Percentiles rank a stretch among this genome's conserved stretches.
These are phyloP conservation scores for Mortierella sp. DNA, from an alignment of 371 early-diverging fungal genomes.

Conservation along the genomic window DNA sequence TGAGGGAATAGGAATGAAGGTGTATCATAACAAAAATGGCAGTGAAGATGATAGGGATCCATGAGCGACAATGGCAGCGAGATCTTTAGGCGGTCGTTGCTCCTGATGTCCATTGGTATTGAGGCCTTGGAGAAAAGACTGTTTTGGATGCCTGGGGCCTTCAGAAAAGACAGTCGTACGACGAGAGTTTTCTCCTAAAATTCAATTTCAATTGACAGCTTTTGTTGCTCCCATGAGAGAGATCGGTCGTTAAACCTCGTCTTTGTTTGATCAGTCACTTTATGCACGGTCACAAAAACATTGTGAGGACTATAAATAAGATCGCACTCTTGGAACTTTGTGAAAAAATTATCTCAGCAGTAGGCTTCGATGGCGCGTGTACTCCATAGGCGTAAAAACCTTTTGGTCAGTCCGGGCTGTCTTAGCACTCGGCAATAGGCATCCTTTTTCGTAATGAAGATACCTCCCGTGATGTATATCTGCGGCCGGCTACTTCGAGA, in stretches of 20 bases:
- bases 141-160: not conserved
- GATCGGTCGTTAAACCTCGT: not conserved
- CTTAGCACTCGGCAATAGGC: slow-evolving; percentile 57
- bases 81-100: not conserved
- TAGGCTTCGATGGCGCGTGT: slow-evolving; percentile 35
- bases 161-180: not conserved
- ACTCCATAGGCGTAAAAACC: slow-evolving; percentile 21
- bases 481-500: slow-evolving; percentile 58
- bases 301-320: not conserved
- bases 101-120: not conserved
- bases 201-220: not conserved
- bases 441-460: slow-evolving; percentile 36
- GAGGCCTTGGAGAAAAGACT: not conserved
- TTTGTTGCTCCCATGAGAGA: not conserved
- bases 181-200: not conserved
- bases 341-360: slow-evolving; percentile 29
- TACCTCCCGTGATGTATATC: slow-evolving; percentile 53
- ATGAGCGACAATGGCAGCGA: not conserved
- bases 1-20: not conserved
- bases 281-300: not conserved
- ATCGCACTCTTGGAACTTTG: not conserved
- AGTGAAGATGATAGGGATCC: not conserved
- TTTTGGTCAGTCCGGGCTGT: slow-evolving; percentile 41
- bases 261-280: not conserved
- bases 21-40: not conserved